Evolutionary conservation across 169 alveolate species (phyloP).

Genomic region (Plasmodium yoelii): DNA sequence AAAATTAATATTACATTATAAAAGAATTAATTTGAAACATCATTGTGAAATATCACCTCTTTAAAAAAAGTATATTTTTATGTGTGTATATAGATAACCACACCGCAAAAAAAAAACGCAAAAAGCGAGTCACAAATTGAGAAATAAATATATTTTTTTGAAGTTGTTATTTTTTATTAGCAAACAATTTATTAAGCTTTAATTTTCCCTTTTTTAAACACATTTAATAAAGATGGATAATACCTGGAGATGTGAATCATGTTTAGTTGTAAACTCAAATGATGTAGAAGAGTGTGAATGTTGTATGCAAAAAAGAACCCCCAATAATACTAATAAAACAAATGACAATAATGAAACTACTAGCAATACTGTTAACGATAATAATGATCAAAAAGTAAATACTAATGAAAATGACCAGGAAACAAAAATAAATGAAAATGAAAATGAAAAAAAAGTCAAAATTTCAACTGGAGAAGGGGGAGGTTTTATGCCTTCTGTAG

Average conservation of each 20-base stretch:
- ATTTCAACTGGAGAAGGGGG: slow-evolving; percentile 15
- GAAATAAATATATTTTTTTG: too few species aligned
- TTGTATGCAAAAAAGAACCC: slow-evolving; percentile 53
- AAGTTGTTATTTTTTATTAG: too few species aligned
- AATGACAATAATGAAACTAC: slow-evolving; percentile 1
- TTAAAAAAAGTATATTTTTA: too few species aligned
- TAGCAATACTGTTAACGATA: not conserved
- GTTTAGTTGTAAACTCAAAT: slow-evolving; percentile 48
- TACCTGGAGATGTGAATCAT: slow-evolving; percentile 54
- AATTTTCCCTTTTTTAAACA: not conserved
- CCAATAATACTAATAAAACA: not conserved
- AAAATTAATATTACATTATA: too few species aligned
- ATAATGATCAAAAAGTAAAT: slow-evolving; percentile 13
- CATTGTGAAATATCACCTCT: too few species aligned
- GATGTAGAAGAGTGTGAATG: slow-evolving; percentile 48
- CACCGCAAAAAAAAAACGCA: too few species aligned
- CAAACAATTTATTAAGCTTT: too few species aligned
- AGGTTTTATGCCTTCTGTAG: slow-evolving; percentile 60
- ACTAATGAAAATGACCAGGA: slow-evolving; percentile 14
- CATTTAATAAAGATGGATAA: slow-evolving; percentile 32
- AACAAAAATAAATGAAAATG: slow-evolving; percentile 21
- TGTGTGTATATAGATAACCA: too few species aligned
- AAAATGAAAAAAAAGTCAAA: slow-evolving; percentile 5
- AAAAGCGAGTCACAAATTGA: too few species aligned
- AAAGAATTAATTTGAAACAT: too few species aligned